These are phyloP conservation scores for Fusarium nematophilum DNA, from an alignment of 2,329 filamentous ascomycete species.

Conservation along the genomic window DNA sequence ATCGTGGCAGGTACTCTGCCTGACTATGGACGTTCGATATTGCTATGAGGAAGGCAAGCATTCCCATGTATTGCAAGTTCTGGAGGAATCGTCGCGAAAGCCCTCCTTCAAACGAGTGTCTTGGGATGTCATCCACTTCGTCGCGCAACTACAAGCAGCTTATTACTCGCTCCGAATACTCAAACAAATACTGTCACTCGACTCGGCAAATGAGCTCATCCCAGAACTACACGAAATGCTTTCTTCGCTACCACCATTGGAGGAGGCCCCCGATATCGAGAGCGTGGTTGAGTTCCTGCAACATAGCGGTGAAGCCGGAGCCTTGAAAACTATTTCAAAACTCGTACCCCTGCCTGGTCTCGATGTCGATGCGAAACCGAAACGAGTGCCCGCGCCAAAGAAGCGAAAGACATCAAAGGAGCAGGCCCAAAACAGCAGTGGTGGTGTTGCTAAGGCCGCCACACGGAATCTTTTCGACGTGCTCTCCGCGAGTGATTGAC, in stretches of 20 bases:
- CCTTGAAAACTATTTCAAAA: slow-evolving; percentile 26
- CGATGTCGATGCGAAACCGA: neutral
- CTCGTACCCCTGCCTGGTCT: slow-evolving; percentile 28
- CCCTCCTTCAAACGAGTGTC: slow-evolving; percentile 22
- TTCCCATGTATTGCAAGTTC: slow-evolving; percentile 37
- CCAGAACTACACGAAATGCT: slow-evolving; percentile 38
- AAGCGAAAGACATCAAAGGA: slow-evolving; percentile 24
- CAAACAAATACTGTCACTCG: slow-evolving; percentile 48
- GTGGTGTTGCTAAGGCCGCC: slow-evolving; percentile 4
- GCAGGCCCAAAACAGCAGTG: neutral
- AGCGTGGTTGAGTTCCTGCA: slow-evolving; percentile 34
- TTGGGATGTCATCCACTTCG: slow-evolving; percentile 72
- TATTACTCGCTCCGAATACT: slow-evolving; percentile 71
- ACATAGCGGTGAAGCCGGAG: slow-evolving; percentile 9
- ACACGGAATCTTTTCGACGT: slow-evolving; percentile 42
- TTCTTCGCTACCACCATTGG: slow-evolving; percentile 41
- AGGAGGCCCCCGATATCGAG: slow-evolving; percentile 39
- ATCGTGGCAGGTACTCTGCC: slow-evolving; percentile 44
- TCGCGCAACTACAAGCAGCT: slow-evolving; percentile 69
- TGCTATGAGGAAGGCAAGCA: slow-evolving; percentile 45
- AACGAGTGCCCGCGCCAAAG: slow-evolving; percentile 3
- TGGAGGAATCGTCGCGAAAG: slow-evolving; percentile 28
- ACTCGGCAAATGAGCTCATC: slow-evolving; percentile 1
- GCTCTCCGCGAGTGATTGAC: slow-evolving; percentile 29
- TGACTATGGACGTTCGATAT: slow-evolving; percentile 45